Evolutionary conservation across 1,139 yeast species (phyloP), one percentile per base, ranked within the genome.

Genomic region (Pichia sp.): DNA sequence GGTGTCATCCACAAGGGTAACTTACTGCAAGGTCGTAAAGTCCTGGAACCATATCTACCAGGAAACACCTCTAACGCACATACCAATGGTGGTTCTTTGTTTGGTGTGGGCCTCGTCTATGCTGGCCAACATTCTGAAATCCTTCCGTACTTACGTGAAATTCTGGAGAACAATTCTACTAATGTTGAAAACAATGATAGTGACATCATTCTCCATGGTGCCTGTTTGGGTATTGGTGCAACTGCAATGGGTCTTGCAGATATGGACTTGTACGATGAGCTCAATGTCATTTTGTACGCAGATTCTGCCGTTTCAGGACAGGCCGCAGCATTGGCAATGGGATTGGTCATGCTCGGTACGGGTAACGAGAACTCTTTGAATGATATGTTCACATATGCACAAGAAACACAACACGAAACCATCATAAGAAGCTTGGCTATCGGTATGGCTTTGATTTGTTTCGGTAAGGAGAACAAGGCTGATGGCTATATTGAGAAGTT

Each of bases 1-100:
- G 99, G 99, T 57, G 98, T 91, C 23, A 88, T 91, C 50, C 98
- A 91, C 56, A 85, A 83, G 55, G 98, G 98, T 36, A 88, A 91
- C 58, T 70, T 91, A 45, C 74, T 94, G 1, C 95, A 86, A 57
- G 98, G 98, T 40, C 78, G 79, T 58, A 75, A 81, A 46, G 78
- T 91, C 35, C 72, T 91, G 57, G 81, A 82, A 48, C 97, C 98
- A 23, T 93, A 91, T 56, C 70, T 91, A 44, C 97, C 98, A 29
- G 94, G 93, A 3, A 72, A 79, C 30, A 72, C 79, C 28, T 66
- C 75, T 10, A 80, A 94, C 23, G 77, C 85, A 34, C 93, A 87
- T 58, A 83, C 96, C 6, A 88, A 87, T 55, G 98, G 98, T 60
- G 99, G 99, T 30, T 83, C 96, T 10, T 69, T 91, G 44, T 91